Conservation (phyloP, 805 yeast genomes). For the Hanseniaspora guilliermondii region DNA sequence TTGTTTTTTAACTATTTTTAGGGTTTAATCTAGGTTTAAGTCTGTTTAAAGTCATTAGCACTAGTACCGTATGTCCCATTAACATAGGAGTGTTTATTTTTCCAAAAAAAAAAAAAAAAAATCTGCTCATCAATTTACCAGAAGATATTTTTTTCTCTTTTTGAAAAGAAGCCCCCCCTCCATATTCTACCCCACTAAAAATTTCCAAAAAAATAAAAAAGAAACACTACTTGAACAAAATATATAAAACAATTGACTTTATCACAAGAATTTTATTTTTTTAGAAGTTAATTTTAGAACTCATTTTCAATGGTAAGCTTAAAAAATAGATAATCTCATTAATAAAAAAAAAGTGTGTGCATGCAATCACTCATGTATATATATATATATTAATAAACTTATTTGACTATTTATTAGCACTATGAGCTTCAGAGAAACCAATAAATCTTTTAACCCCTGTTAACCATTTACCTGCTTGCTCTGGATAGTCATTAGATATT, state of each 20-base stretch:
- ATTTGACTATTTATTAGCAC: neutral
- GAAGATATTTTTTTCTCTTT: too few species aligned
- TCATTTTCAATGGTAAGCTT: too few species aligned
- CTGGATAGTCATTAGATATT: constrained; percentile 50
- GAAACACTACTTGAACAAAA: neutral
- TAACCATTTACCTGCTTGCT: constrained; percentile 84
- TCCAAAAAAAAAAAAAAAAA: neutral
- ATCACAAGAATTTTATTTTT: neutral
- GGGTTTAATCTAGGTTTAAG: too few species aligned
- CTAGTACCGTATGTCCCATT: too few species aligned
- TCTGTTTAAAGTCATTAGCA: too few species aligned
- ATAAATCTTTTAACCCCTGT: constrained; percentile 81
- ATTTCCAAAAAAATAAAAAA: too few species aligned
- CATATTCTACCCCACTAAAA: neutral
- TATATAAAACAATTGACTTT: neutral
- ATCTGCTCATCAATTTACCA: neutral
- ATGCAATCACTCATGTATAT: neutral
- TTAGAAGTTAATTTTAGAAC: too few species aligned
- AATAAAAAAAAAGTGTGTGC: neutral
- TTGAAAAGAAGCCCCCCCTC: neutral
- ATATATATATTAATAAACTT: neutral
- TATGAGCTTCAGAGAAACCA: constrained; percentile 47
- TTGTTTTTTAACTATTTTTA: too few species aligned
- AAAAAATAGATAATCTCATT: neutral
- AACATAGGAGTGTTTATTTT: neutral